Evolutionary conservation across 768 basidiomycete species (phyloP).

Genomic region (Calvatia gigantea): DNA sequence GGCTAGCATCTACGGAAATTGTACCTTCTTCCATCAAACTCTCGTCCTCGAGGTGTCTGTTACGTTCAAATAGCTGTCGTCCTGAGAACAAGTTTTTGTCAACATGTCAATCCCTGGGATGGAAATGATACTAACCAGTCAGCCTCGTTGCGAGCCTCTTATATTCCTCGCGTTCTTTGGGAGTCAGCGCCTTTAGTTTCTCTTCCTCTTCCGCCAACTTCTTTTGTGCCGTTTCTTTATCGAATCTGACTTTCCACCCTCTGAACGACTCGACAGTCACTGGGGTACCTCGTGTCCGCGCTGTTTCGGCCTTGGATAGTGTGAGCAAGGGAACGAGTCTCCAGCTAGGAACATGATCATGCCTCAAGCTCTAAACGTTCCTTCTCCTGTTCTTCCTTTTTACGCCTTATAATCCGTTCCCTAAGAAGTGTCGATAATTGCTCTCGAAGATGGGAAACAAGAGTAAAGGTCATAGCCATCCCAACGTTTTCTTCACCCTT

Average conservation of each 20-base stretch:
- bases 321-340: not conserved
- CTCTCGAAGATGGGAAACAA: slow-evolving; percentile 84
- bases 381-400: slow-evolving; percentile 65
- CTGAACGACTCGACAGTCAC: slow-evolving; percentile 82
- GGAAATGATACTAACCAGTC: slow-evolving; percentile 75
- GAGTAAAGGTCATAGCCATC: slow-evolving; percentile 98
- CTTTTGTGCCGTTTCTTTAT: slow-evolving; percentile 57
- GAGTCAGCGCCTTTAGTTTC: slow-evolving; percentile 57
- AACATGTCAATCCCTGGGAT: too few species aligned
- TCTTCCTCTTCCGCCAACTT: slow-evolving; percentile 76
- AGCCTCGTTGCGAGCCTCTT: slow-evolving; percentile 59
- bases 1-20: slow-evolving; percentile 83
- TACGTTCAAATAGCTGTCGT: slow-evolving; percentile 87
- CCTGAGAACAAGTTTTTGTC: slow-evolving; percentile 44
- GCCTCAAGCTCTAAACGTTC: slow-evolving; percentile 79
- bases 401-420: slow-evolving; percentile 49
- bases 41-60: slow-evolving; percentile 78
- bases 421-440: slow-evolving; percentile 63
- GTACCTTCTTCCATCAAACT: slow-evolving; percentile 79
- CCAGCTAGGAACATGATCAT: slow-evolving; percentile 15
- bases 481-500: slow-evolving; percentile 85
- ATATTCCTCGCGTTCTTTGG: slow-evolving; percentile 85
- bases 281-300: slow-evolving; percentile 85
- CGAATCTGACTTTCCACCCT: slow-evolving; percentile 80
- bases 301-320: slow-evolving; percentile 71